Evolutionary conservation across 257 asterid species (phyloP).

Genomic region (Echites panduratus): DNA sequence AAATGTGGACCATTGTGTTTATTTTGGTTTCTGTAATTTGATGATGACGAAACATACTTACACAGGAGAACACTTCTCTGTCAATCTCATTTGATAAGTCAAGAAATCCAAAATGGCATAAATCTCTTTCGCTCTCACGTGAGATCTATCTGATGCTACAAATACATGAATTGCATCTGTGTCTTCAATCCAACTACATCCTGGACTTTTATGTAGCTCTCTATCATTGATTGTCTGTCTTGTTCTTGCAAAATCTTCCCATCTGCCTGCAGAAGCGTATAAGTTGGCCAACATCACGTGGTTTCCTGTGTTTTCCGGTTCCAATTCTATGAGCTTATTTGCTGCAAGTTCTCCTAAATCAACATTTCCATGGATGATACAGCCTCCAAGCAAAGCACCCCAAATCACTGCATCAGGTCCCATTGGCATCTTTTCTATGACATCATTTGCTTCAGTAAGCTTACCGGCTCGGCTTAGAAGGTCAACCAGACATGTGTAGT

Average conservation of each 20-base stretch:
- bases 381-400: slow-evolving; percentile 81
- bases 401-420: slow-evolving; percentile 63
- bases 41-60: background rate
- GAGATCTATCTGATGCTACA: slow-evolving; percentile 64
- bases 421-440: slow-evolving; percentile 39
- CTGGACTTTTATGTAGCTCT: slow-evolving; percentile 57
- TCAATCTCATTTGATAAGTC: slow-evolving; percentile 46
- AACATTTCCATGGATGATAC: slow-evolving; percentile 55
- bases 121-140: slow-evolving; percentile 48
- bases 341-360: slow-evolving; percentile 68
- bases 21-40: background rate
- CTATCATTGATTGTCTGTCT: slow-evolving; percentile 43
- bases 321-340: slow-evolving; percentile 44
- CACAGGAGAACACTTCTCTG: background rate
- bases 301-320: slow-evolving; percentile 52
- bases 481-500: slow-evolving; percentile 75
- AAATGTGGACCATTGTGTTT: background rate
- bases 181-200: slow-evolving; percentile 91
- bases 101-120: slow-evolving; percentile 50
- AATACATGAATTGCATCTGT: slow-evolving; percentile 54
- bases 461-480: slow-evolving; percentile 68
- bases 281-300: slow-evolving; percentile 68
- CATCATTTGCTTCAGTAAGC: slow-evolving; percentile 40
- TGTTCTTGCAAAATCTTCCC: slow-evolving; percentile 53
- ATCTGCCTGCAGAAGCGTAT: slow-evolving; percentile 64